phyloP scores from a whole-genome alignment of 495 filamentous ascomycete species.

The Neurospora sp. region DNA sequence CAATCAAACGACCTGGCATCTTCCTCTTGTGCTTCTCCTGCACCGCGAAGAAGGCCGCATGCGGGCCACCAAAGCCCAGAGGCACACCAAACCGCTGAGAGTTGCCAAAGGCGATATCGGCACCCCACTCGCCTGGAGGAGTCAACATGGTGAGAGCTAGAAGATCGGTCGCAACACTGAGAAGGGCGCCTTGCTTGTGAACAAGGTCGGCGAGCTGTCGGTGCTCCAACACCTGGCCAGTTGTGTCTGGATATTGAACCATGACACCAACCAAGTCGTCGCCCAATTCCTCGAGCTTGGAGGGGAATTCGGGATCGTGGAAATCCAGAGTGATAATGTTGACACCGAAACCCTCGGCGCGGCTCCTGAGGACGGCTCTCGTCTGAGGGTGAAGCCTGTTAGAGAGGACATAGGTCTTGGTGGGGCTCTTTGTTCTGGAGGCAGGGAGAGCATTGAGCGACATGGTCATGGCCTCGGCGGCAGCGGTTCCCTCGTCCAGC shows the following conservation, averaged over 20 bases:
- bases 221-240: conserved; percentile 73
- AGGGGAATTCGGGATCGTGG: conserved; percentile 43
- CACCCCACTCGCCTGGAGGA: conserved; percentile 91
- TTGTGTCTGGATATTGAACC: conserved; percentile 90
- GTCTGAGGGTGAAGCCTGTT: conserved; percentile 83
- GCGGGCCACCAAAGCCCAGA: conserved; percentile 88
- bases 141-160: conserved; percentile 82
- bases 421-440: conserved; percentile 60
- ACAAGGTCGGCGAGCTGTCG: conserved; percentile 61
- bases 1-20: conserved; percentile 88
- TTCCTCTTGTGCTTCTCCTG: conserved; percentile 90
- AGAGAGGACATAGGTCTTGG: conserved; percentile 78
- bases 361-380: conserved; percentile 70
- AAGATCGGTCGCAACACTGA: conserved; percentile 87
- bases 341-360: conserved; percentile 91
- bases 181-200: conserved; percentile 69
- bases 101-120: conserved; percentile 94
- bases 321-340: conserved; percentile 65
- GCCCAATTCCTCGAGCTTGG: conserved; percentile 60
- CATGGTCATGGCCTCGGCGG: conserved; percentile 95
- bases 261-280: conserved; percentile 84
- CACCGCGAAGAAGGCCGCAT: conserved; percentile 95
- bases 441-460: conserved; percentile 68
- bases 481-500: conserved; percentile 88
- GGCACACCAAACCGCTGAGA: conserved; percentile 93